These are phyloP conservation scores for Rosa hybrid DNA, from an alignment of 331 rosid species.

Conservation along the genomic window DNA sequence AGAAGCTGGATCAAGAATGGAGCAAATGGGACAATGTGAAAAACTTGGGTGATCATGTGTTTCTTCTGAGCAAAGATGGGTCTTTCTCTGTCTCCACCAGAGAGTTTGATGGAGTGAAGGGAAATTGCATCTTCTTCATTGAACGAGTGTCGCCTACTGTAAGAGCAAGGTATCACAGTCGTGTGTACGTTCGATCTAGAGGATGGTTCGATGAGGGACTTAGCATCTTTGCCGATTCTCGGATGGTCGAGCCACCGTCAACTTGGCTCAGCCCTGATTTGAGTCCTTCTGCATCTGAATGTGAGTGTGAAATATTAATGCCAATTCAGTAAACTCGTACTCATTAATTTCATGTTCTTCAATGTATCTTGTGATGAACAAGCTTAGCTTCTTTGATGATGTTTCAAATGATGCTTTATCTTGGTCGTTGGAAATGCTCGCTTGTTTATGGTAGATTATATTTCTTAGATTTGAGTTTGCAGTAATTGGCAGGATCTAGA, in stretches of 20 bases:
- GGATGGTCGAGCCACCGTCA: slow-evolving; percentile 20
- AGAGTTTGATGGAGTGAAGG: slow-evolving; percentile 35
- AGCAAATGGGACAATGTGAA: slow-evolving; percentile 6
- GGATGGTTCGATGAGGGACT: slow-evolving; percentile 4
- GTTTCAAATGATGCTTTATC: too few relatives aligned
- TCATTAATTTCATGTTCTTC: too few relatives aligned
- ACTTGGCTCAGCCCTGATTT: slow-evolving; percentile 21
- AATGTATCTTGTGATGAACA: too few relatives aligned
- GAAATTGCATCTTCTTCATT: slow-evolving; percentile 46
- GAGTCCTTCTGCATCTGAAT: background rate
- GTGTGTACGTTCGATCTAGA: slow-evolving; percentile 31
- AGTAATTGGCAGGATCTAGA: too few relatives aligned
- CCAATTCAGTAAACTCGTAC: too few relatives aligned
- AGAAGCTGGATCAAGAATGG: slow-evolving; percentile 5
- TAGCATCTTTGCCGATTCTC: slow-evolving; percentile 4
- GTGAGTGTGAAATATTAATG: background rate
- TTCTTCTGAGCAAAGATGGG: slow-evolving; percentile 37
- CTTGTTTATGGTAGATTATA: too few relatives aligned
- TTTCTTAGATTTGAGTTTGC: too few relatives aligned
- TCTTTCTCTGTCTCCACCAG: slow-evolving; percentile 40
- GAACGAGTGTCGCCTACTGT: slow-evolving; percentile 1
- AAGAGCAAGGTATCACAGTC: background rate
- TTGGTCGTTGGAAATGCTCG: too few relatives aligned
- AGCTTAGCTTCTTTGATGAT: too few relatives aligned
- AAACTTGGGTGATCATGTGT: slow-evolving; percentile 44